phyloP scores from a whole-genome alignment of 805 yeast species.

The Sugiyamaella smithiae region DNA sequence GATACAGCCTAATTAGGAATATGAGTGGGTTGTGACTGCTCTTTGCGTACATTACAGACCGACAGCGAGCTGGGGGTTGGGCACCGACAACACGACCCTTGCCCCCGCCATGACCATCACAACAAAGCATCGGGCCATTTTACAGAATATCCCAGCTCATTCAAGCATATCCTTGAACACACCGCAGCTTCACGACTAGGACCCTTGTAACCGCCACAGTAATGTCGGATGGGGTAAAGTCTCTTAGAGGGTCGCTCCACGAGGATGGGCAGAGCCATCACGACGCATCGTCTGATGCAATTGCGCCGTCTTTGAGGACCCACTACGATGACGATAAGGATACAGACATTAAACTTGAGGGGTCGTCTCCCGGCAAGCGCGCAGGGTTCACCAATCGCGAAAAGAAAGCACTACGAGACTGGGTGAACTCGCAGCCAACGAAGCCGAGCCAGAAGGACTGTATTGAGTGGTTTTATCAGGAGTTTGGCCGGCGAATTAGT shows the following conservation, averaged over 20 bases:
- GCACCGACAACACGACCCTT: neutral
- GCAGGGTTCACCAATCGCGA: constrained; percentile 13
- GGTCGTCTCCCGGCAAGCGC: neutral
- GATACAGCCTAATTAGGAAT: neutral
- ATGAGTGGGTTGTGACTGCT: neutral
- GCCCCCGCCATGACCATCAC: too few species aligned
- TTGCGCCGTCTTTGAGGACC: neutral
- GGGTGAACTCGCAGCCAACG: constrained; percentile 9
- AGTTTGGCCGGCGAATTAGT: constrained; percentile 11
- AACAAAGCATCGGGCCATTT: too few species aligned
- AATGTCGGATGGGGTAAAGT: neutral
- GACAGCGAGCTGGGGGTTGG: neutral
- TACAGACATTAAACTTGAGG: neutral
- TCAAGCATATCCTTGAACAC: neutral
- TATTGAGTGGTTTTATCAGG: constrained; percentile 16
- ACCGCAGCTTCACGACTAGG: neutral
- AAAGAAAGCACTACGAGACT: constrained; percentile 16
- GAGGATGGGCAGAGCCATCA: too few species aligned
- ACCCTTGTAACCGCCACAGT: constrained; percentile 7
- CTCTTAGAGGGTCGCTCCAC: neutral
- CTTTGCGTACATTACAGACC: neutral
- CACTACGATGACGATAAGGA: neutral
- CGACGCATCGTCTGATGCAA: neutral
- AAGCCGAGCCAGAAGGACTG: constrained; percentile 14
- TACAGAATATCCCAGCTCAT: neutral